Evolutionary conservation across 805 yeast species (phyloP), one percentile per base, ranked within the genome.

Genomic region (Cyberlindnera lachancei): DNA sequence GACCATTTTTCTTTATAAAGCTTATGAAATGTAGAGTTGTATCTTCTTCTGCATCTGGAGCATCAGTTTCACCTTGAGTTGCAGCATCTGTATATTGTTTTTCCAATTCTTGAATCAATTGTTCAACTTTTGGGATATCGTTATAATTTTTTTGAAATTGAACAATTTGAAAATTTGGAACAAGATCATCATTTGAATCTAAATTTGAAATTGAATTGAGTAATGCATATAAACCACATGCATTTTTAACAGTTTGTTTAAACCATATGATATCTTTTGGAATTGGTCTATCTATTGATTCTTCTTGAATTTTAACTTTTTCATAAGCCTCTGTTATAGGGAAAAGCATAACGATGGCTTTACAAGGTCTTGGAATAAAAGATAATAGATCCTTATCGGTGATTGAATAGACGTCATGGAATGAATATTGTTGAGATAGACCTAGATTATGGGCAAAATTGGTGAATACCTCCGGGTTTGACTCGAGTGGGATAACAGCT

Each of bases 211-310:
- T 44, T 0, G 77, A 64, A 47, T 90, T 96, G 15, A 90, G 59
- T 28, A 92, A 55, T 0, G 95, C 97, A 56, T 82, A 85, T 20
- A 94, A 68, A 5, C 98, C 98, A 61, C 98, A 90, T 0, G 94
- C 94, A 53, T 90, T 90, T 40, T 72, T 73, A 13, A 92, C 73
- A 1, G 87, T 76, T 50, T 90, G 98, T 44, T 74, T 75, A 46
- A 78, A 74, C 96, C 97, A 92, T n/a, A 68, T 42, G 12, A 76
- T 62, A 6, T 46, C 59, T 6, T 33, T 26, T 6, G 51, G 13
- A 5, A 25, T 37, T 23, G 33, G 50, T 7, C 31, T 41, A 18
- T 31, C 22, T 1, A 33, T 23, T 4, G 39, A 31, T 35, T 74
- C 79, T 27, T 64, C 68, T 12, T 43, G 39, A 15, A 45, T 31